Percentiles rank a stretch among this genome's conserved stretches.
Conservation (phyloP, 1,139 yeast genomes). For the Yamadazyma friedrichii region DNA sequence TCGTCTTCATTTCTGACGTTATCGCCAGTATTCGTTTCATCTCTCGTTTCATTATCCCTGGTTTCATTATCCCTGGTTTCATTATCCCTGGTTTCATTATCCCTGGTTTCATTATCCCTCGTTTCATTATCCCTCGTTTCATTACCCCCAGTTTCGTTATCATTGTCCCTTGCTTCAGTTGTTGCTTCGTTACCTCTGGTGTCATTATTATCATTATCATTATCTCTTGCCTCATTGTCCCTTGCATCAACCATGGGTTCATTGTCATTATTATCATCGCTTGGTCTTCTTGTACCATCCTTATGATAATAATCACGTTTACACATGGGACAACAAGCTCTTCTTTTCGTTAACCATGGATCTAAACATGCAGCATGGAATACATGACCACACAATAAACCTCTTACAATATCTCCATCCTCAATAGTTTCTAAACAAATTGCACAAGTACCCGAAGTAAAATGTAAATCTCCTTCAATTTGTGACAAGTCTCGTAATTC, state of each 20-base stretch:
- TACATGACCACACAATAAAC: slow-evolving; percentile 79
- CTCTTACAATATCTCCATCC: slow-evolving; percentile 64
- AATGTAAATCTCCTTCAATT: slow-evolving; percentile 36
- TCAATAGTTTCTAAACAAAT: slow-evolving; percentile 71
- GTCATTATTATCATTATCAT: neutral
- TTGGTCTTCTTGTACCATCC: slow-evolving; percentile 12
- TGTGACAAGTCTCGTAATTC: slow-evolving; percentile 5
- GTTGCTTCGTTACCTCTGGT: slow-evolving; percentile 3
- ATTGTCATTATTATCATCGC: slow-evolving; percentile 6
- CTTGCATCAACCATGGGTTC: neutral
- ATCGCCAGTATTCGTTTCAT: slow-evolving; percentile 1
- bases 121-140: neutral
- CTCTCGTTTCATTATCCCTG: neutral
- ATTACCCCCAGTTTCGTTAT: neutral
- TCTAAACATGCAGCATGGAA: slow-evolving; percentile 80
- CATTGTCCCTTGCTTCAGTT: slow-evolving; percentile 1
- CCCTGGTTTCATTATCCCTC: neutral
- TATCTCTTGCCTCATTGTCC: slow-evolving; percentile 3
- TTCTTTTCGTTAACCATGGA: slow-evolving; percentile 75
- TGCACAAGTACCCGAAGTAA: slow-evolving; percentile 75
- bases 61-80: neutral
- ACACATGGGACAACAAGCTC: slow-evolving; percentile 86
- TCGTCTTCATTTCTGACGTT: slow-evolving; percentile 12
- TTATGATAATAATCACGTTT: slow-evolving; percentile 65
- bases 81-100: neutral